A percentile compares a stretch with the other conserved stretches of the same genome.
Evolutionary conservation across 1,284 basidiomycete genomes (phyloP).

Genomic region (Leccinum fuscescens): DNA sequence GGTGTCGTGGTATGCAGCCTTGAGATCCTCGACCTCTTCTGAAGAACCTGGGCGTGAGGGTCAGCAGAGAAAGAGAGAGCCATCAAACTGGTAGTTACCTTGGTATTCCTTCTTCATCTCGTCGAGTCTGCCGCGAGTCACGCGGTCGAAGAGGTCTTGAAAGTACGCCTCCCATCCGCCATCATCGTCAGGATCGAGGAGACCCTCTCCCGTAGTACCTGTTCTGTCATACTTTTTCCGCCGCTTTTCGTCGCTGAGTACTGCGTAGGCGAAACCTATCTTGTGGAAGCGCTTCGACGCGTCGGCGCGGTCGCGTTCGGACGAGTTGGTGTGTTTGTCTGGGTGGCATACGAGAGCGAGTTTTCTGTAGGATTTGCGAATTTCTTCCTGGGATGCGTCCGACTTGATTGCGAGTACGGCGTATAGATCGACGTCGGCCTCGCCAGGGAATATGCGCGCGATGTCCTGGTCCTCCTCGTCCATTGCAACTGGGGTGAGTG

Average conservation of each 20-base stretch:
- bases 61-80: neutral
- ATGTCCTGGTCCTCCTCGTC: constrained; percentile 67
- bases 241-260: constrained; percentile 77
- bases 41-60: constrained; percentile 59
- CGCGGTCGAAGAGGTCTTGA: constrained; percentile 80
- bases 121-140: constrained; percentile 82
- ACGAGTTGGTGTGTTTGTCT: constrained; percentile 76
- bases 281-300: constrained; percentile 81
- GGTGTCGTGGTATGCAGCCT: constrained; percentile 65
- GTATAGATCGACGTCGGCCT: constrained; percentile 74
- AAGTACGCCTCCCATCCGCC: constrained; percentile 92
- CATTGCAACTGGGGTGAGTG: constrained; percentile 38
- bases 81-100: constrained; percentile 43
- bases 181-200: constrained; percentile 69
- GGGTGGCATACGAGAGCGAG: constrained; percentile 84
- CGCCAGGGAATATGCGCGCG: constrained; percentile 71
- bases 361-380: constrained; percentile 83
- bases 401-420: constrained; percentile 59
- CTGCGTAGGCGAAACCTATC: constrained; percentile 87
- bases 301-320: constrained; percentile 58
- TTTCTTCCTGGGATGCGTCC: constrained; percentile 59
- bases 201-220: constrained; percentile 79
- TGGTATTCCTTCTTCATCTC: constrained; percentile 91
- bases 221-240: constrained; percentile 78
- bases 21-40: constrained; percentile 81